phyloP scores from a whole-genome alignment of 768 basidiomycete genomes.

The Leucosporidium scottii region DNA sequence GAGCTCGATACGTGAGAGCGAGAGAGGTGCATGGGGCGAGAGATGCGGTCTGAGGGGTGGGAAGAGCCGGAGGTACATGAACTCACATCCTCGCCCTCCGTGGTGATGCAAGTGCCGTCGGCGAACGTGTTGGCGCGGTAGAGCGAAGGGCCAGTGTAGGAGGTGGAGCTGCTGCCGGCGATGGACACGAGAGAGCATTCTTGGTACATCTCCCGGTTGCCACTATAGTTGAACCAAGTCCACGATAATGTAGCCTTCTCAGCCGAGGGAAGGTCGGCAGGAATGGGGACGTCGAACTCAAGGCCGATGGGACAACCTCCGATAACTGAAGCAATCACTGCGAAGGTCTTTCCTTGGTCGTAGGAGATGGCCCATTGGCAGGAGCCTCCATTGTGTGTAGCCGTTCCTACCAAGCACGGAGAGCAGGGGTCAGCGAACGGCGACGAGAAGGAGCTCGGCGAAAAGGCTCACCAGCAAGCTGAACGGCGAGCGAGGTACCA shows the following conservation, averaged over 20 bases:
- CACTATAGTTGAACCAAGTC: conserved; percentile 43
- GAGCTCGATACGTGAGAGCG: no score
- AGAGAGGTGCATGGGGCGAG: not conserved
- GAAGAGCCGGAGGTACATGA: no score
- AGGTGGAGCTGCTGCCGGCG: not conserved
- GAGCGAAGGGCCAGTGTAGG: conserved; percentile 23
- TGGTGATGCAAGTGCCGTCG: conserved; percentile 18
- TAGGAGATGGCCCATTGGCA: conserved; percentile 45
- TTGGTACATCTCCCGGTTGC: conserved; percentile 9
- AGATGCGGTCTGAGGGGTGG: not conserved
- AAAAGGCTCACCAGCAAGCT: conserved; percentile 22
- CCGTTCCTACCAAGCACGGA: no score
- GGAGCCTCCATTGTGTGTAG: no score
- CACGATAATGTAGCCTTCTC: conserved; percentile 43
- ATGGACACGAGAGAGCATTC: conserved; percentile 24
- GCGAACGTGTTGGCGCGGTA: conserved; percentile 28
- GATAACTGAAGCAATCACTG: conserved; percentile 41
- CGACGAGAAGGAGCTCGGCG: no score
- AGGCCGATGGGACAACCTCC: conserved; percentile 42
- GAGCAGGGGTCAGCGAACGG: no score
- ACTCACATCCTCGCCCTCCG: conserved; percentile 12
- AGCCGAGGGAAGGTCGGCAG: conserved; percentile 38
- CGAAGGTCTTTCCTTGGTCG: conserved; percentile 44
- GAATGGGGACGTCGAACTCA: conserved; percentile 39
- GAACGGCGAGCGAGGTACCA: conserved; percentile 38